phyloP scores from a whole-genome alignment of 805 yeast species.

The Zygosaccharomyces siamensis region DNA sequence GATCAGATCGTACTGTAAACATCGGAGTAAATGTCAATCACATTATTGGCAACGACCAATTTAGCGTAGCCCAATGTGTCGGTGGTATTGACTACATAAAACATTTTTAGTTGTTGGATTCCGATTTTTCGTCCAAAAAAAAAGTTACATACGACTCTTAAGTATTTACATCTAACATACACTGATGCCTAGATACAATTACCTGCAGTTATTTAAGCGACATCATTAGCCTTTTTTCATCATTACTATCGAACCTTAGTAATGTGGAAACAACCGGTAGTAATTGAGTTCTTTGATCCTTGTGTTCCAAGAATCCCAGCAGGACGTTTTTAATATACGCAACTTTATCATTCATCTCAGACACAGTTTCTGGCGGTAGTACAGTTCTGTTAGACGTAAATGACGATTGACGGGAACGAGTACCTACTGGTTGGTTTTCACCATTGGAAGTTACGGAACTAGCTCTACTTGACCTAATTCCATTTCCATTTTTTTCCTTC shows the following conservation, averaged over 20 bases:
- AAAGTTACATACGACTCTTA: not conserved
- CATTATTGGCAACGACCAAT: slow-evolving; percentile 54
- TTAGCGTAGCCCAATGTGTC: slow-evolving; percentile 76
- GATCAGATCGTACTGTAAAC: slow-evolving; percentile 57
- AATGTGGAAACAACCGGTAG: slow-evolving; percentile 81
- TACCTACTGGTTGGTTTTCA: slow-evolving; percentile 14
- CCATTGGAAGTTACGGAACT: slow-evolving; percentile 34
- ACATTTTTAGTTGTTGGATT: slow-evolving; percentile 12
- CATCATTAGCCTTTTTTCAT: slow-evolving; percentile 63
- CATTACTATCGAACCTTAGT: slow-evolving; percentile 61
- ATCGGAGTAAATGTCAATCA: slow-evolving; percentile 57
- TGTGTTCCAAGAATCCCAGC: slow-evolving; percentile 87
- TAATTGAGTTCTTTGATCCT: slow-evolving; percentile 81
- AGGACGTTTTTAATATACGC: slow-evolving; percentile 85
- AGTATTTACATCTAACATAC: not conserved
- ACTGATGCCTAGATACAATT: slow-evolving; percentile 1
- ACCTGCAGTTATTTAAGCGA: slow-evolving; percentile 37
- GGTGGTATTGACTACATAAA: slow-evolving; percentile 60
- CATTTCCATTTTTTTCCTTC: slow-evolving; percentile 32
- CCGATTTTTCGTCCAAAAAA: not conserved
- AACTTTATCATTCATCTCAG: slow-evolving; percentile 43
- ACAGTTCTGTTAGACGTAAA: slow-evolving; percentile 12
- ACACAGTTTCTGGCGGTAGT: slow-evolving; percentile 12
- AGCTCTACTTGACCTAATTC: slow-evolving; percentile 35
- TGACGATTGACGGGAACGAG: slow-evolving; percentile 19